Evolutionary conservation across 176 grass and related monocot species (phyloP).

Genomic region (Saccharum spontaneum): DNA sequence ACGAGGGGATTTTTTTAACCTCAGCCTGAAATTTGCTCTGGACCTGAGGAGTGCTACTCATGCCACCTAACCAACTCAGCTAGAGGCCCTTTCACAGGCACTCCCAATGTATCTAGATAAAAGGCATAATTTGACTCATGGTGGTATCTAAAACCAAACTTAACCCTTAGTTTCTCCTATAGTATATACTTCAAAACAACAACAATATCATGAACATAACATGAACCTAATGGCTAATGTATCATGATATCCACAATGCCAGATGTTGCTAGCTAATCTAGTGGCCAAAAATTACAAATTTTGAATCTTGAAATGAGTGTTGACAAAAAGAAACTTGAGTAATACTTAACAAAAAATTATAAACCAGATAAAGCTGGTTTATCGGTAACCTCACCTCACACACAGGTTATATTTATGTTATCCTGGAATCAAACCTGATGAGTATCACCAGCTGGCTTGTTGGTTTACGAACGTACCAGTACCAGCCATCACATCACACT

Average conservation of each 20-base stretch:
- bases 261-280: not conserved
- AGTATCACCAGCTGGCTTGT: conserved; percentile 23
- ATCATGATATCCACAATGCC: not conserved
- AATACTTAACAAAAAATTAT: not conserved
- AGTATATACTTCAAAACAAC: not conserved
- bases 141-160: not conserved
- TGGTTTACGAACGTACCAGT: not conserved
- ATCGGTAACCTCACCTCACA: not conserved
- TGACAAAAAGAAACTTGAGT: not conserved
- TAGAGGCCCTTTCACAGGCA: not conserved
- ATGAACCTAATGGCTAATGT: not conserved
- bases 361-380: not conserved
- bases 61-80: no score
- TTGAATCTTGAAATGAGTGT: not conserved
- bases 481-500: not conserved
- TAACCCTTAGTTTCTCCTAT: not conserved
- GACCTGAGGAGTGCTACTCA: not conserved
- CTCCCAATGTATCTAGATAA: not conserved
- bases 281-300: not conserved
- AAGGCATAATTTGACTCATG: not conserved
- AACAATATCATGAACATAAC: not conserved
- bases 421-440: conserved; percentile 7
- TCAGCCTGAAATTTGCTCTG: no score
- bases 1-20: no score
- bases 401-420: not conserved